Conservation (phyloP, 306 rosid species). For the Oemleria cerasiformis region DNA sequence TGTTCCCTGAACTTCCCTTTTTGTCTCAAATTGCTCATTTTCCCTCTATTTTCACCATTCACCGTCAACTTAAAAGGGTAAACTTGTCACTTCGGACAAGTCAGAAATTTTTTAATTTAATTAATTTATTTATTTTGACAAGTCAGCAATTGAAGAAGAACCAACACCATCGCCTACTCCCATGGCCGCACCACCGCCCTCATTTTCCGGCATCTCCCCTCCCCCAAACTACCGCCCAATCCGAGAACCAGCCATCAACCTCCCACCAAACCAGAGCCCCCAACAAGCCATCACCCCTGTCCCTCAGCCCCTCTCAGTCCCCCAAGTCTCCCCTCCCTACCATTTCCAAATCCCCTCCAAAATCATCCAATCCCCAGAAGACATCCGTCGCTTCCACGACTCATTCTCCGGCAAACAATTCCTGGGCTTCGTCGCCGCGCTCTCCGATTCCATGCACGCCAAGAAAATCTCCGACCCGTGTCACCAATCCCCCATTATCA, state of each 20-base stretch:
- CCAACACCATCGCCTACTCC: conserved; percentile 46
- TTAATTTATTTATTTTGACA: no score
- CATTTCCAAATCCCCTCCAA: conserved; percentile 60
- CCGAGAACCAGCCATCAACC: conserved; percentile 73
- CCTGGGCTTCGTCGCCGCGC: conserved; percentile 79
- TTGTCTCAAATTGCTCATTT: no score
- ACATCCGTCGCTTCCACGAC: conserved; percentile 58
- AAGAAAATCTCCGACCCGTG: conserved; percentile 65
- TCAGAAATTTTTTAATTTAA: no score
- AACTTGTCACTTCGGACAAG: no score
- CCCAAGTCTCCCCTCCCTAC: conserved; percentile 44
- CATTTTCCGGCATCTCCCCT: conserved; percentile 62
- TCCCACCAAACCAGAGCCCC: conserved; percentile 57
- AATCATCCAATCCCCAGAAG: conserved; percentile 66
- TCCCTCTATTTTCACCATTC: no score
- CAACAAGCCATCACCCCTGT: conserved; percentile 80
- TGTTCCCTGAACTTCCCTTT: no score
- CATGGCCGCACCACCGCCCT: conserved; percentile 41
- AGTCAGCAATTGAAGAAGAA: no score
- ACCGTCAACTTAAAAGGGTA: no score
- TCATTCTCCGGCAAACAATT: conserved; percentile 65
- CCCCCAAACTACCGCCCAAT: conserved; percentile 84
- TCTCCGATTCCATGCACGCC: conserved; percentile 71
- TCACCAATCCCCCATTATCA: conserved; percentile 39
- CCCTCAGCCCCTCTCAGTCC: conserved; percentile 68